Evolutionary conservation across 805 yeast genomes (phyloP).

Genomic region (Diddensiella caesifluorescens): DNA sequence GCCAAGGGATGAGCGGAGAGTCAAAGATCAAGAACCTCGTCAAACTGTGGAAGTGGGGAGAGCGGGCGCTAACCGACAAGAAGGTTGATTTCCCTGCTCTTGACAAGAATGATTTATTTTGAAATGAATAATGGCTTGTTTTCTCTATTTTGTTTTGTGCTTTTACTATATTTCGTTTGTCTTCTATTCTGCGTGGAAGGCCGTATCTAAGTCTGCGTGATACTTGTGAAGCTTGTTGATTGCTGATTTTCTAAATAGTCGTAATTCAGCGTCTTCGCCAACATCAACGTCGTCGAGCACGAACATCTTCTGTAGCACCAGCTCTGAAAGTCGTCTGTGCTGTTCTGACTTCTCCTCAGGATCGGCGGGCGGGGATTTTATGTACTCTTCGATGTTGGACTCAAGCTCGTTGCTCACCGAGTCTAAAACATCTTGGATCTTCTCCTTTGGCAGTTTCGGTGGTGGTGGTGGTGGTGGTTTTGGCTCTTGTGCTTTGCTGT

Average conservation of each 20-base stretch:
- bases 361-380: slow-evolving; percentile 18
- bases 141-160: neutral
- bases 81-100: slow-evolving; percentile 36
- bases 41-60: slow-evolving; percentile 62
- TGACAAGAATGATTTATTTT: slow-evolving; percentile 20
- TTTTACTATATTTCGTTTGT: slow-evolving; percentile 1
- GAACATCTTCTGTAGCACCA: slow-evolving; percentile 32
- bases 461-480: slow-evolving; percentile 14
- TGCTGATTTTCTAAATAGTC: slow-evolving; percentile 30
- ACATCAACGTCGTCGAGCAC: slow-evolving; percentile 34
- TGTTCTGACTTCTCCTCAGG: slow-evolving; percentile 25
- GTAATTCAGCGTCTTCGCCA: slow-evolving; percentile 28
- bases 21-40: slow-evolving; percentile 48
- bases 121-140: neutral
- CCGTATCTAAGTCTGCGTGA: slow-evolving; percentile 28
- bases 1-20: slow-evolving; percentile 33
- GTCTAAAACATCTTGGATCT: slow-evolving; percentile 25
- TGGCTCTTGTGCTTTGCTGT: neutral
- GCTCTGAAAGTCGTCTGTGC: slow-evolving; percentile 31
- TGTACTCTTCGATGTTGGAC: slow-evolving; percentile 20
- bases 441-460: slow-evolving; percentile 21
- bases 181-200: slow-evolving; percentile 9
- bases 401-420: slow-evolving; percentile 27
- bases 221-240: slow-evolving; percentile 31
- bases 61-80: slow-evolving; percentile 40